Percentiles rank a stretch among this genome's conserved stretches.
These are phyloP conservation scores for Acanthamoeba sp. DNA, from an alignment of 208 protist genomes.

Conservation along the genomic window DNA sequence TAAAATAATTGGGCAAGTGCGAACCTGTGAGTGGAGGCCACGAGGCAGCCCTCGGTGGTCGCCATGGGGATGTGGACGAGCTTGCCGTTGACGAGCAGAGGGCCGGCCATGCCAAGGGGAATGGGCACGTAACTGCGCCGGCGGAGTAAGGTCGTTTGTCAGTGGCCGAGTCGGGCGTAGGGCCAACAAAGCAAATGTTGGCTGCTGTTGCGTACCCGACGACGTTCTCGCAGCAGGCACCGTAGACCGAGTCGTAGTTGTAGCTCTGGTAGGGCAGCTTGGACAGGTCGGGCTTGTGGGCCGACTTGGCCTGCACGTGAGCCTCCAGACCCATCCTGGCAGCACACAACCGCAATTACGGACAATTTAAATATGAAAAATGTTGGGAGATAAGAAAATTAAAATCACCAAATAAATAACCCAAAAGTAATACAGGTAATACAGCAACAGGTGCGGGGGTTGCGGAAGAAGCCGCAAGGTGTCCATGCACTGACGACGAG, in stretches of 20 bases:
- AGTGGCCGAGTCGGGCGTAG: too few species aligned
- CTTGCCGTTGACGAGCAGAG: slow-evolving; percentile 95
- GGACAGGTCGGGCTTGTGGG: slow-evolving; percentile 74
- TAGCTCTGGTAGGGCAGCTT: slow-evolving; percentile 93
- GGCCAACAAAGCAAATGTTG: too few species aligned
- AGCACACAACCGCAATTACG: not conserved
- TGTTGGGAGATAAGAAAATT: not conserved
- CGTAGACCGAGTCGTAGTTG: slow-evolving; percentile 93
- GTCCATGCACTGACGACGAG: too few species aligned
- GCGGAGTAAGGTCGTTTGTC: too few species aligned
- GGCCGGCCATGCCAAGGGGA: slow-evolving; percentile 96
- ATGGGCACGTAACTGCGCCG: slow-evolving; percentile 94
- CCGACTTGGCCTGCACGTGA: slow-evolving; percentile 42
- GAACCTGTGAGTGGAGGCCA: slow-evolving; percentile 95
- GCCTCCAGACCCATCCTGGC: slow-evolving; percentile 8
- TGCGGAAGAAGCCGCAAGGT: not conserved
- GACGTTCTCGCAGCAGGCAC: slow-evolving; percentile 97
- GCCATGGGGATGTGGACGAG: slow-evolving; percentile 96
- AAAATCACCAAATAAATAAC: not conserved
- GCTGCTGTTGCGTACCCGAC: slow-evolving; percentile 86
- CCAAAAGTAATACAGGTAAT: not conserved
- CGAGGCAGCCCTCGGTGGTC: slow-evolving; percentile 97
- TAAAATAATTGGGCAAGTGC: too few species aligned
- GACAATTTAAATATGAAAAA: not conserved
- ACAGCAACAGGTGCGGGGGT: not conserved